Evolutionary conservation across 192 early-diverging fungal genomes (phyloP).

Genomic region (Dissophora globulifera): DNA sequence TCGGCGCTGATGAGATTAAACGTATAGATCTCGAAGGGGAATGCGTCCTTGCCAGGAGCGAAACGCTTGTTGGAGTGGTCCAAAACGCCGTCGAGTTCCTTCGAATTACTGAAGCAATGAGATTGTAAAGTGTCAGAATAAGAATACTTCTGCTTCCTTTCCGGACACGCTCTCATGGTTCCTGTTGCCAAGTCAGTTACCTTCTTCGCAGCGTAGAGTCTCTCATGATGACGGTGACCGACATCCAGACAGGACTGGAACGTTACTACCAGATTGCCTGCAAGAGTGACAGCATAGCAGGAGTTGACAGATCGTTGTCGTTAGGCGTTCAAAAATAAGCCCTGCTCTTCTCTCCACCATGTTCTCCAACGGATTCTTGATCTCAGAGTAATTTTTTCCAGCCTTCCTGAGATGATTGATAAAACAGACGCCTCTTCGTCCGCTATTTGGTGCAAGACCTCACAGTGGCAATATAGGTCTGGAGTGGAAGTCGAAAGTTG

Average conservation of each 20-base stretch:
- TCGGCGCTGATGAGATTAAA: constrained; percentile 1
- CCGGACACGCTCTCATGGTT: not conserved
- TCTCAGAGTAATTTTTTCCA: constrained; percentile 8
- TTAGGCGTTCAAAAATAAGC: constrained; percentile 14
- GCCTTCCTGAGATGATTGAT: not conserved
- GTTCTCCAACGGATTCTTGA: constrained; percentile 11
- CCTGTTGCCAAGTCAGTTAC: not conserved
- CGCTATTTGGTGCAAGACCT: not conserved
- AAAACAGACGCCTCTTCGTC: not conserved
- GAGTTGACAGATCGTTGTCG: constrained; percentile 10
- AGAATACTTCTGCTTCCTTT: not conserved
- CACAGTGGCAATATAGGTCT: too few relatives aligned
- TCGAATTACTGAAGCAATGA: not conserved
- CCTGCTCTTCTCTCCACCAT: constrained; percentile 29
- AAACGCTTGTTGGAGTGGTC: not conserved
- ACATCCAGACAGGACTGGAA: too few relatives aligned
- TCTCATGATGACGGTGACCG: not conserved
- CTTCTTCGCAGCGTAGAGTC: constrained; percentile 1
- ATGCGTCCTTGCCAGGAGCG: constrained; percentile 21
- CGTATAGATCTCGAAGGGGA: constrained; percentile 36
- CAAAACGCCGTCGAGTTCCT: not conserved
- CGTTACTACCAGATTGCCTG: not conserved
- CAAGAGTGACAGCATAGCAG: too few relatives aligned
- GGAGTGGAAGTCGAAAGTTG: too few relatives aligned
- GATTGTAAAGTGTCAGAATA: not conserved